phyloP scores from a whole-genome alignment of 2,329 filamentous ascomycete species.

The Cercospora zeina region DNA sequence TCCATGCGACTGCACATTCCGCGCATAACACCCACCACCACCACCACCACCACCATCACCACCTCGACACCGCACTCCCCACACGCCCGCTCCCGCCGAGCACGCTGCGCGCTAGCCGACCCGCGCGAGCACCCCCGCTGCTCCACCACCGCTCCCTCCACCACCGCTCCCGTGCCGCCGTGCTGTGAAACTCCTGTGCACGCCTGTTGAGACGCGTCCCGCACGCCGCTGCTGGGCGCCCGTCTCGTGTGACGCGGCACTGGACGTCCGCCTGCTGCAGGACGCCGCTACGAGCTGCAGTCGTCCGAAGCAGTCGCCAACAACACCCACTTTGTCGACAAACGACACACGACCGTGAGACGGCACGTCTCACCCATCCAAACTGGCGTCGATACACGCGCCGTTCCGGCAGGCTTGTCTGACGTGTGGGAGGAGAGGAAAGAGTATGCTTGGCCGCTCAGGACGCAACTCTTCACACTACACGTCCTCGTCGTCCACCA shows the following conservation, averaged over 20 bases:
- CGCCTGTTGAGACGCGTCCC: not conserved
- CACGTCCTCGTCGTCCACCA: constrained; percentile 32
- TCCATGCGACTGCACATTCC: constrained; percentile 12
- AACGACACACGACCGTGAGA: constrained; percentile 27
- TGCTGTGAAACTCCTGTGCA: not conserved
- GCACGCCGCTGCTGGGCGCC: not conserved
- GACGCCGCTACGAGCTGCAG: not conserved
- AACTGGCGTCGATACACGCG: constrained; percentile 40
- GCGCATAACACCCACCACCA: not conserved
- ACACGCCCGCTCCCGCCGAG: not conserved
- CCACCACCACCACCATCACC: too few species aligned
- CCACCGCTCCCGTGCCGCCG: constrained; percentile 7
- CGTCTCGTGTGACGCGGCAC: not conserved
- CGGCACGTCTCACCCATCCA: constrained; percentile 32
- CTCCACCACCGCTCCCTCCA: constrained; percentile 1
- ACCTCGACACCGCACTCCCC: constrained; percentile 1
- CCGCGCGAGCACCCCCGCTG: not conserved
- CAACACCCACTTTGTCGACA: not conserved
- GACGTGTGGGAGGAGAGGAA: constrained; percentile 26
- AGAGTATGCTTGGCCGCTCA: constrained; percentile 34
- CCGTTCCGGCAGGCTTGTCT: constrained; percentile 37
- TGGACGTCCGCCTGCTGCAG: not conserved
- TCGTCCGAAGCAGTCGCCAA: not conserved
- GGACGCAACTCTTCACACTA: constrained; percentile 37
- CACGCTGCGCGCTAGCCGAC: not conserved